Percentiles rank a stretch among this genome's conserved stretches.
phyloP scores from a whole-genome alignment of 2,329 filamentous ascomycete genomes.

The Madurella fahalii region DNA sequence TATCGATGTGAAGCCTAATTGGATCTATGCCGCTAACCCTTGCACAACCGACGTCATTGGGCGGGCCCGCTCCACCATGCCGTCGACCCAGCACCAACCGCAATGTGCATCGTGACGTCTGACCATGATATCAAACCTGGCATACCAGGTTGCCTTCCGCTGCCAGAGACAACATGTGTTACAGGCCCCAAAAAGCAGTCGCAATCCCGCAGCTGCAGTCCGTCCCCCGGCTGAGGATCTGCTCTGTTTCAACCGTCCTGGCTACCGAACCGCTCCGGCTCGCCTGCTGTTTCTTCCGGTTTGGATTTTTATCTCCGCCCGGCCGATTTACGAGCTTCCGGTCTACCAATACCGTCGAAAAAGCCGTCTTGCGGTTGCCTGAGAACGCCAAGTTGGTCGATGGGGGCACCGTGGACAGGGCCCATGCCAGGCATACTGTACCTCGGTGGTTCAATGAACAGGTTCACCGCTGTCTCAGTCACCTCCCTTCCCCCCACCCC shows the following conservation, averaged over 20 bases:
- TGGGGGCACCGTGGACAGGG: too few relatives aligned
- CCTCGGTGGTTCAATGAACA: too few relatives aligned
- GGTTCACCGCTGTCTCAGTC: too few relatives aligned
- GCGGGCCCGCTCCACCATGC: slow-evolving; percentile 10
- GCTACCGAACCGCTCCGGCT: background rate
- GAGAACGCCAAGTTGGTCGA: too few relatives aligned
- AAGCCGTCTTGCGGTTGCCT: background rate
- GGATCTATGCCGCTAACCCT: background rate
- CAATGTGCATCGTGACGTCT: slow-evolving; percentile 16
- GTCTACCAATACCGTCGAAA: background rate
- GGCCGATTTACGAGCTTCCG: background rate
- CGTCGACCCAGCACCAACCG: background rate
- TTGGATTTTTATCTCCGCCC: background rate
- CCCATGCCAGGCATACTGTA: too few relatives aligned
- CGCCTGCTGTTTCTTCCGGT: background rate
- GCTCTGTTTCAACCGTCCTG: background rate
- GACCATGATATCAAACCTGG: slow-evolving; percentile 12
- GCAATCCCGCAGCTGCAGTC: background rate
- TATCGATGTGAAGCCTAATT: background rate
- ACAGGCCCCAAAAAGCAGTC: background rate
- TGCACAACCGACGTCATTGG: slow-evolving; percentile 19
- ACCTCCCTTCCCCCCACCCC: background rate
- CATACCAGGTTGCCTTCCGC: slow-evolving; percentile 2
- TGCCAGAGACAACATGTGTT: background rate
- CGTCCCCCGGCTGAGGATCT: background rate